Conservation (phyloP, 2,329 filamentous ascomycete genomes). For the Fusarium neocosmosporiellum region DNA sequence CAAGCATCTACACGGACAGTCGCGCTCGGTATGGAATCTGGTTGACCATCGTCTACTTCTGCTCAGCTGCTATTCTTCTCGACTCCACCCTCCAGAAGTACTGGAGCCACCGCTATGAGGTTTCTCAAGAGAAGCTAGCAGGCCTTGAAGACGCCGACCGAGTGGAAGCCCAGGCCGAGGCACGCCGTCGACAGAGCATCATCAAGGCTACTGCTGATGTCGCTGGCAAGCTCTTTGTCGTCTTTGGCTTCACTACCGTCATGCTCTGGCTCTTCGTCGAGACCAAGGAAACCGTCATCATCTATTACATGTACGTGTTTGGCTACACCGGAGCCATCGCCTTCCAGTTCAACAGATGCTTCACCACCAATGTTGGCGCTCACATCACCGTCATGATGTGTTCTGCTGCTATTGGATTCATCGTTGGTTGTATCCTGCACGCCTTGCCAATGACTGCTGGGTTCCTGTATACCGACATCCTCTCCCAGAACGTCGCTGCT, state of each 20-base stretch:
- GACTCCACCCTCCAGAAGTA: conserved; percentile 31
- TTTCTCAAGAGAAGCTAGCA: conserved; percentile 20
- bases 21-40: conserved; percentile 30
- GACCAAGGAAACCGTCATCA: conserved; percentile 5
- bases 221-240: conserved; percentile 15
- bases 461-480: conserved; percentile 19
- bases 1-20: conserved; percentile 28
- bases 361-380: conserved; percentile 19
- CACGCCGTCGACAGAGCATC: conserved; percentile 17
- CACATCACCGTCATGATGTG: conserved; percentile 22
- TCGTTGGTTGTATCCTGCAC: conserved; percentile 20
- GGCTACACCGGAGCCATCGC: conserved; percentile 19
- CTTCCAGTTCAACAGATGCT: conserved; percentile 32
- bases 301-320: conserved; percentile 22
- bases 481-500: conserved; percentile 18
- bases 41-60: conserved; percentile 33
- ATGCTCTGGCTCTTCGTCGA: conserved; percentile 23
- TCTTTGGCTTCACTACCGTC: conserved; percentile 18
- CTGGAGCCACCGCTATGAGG: conserved; percentile 22
- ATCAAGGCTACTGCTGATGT: conserved; percentile 17
- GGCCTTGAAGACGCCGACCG: conserved; percentile 15
- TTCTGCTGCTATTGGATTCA: conserved; percentile 22
- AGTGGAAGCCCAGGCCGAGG: conserved; percentile 11
- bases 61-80: conserved; percentile 25
- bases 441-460: conserved; percentile 12